phyloP scores from a whole-genome alignment of 2,329 filamentous ascomycete species.

The Cordyceps farinosa region DNA sequence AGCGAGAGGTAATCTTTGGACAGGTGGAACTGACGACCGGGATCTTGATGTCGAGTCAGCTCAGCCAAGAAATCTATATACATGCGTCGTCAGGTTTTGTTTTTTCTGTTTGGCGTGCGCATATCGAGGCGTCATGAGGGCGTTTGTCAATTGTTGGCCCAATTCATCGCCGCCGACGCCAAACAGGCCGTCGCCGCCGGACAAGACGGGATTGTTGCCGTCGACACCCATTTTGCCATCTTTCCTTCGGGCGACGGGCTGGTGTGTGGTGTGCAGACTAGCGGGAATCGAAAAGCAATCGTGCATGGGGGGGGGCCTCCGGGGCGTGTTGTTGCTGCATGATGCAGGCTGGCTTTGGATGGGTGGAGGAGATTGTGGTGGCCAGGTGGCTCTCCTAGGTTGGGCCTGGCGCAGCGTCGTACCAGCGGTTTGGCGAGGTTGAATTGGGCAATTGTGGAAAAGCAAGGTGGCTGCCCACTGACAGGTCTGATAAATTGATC shows the following conservation, averaged over 20 bases:
- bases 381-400: background rate
- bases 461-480: background rate
- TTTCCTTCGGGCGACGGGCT: too few species aligned
- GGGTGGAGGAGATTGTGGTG: too few species aligned
- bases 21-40: background rate
- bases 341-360: background rate
- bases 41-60: background rate
- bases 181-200: background rate
- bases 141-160: too few species aligned
- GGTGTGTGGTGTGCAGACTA: background rate
- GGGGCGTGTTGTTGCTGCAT: background rate
- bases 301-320: background rate
- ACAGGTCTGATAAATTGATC: background rate
- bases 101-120: background rate
- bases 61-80: background rate
- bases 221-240: background rate
- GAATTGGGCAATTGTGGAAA: background rate
- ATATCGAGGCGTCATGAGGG: background rate
- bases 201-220: conserved; percentile 8
- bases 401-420: background rate
- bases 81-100: background rate
- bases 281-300: conserved; percentile 12
- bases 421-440: background rate
- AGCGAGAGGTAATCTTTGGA: background rate
- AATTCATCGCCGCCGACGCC: too few species aligned